Evolutionary conservation across 371 early-diverging fungal genomes (phyloP), one percentile per base, ranked within the genome.

Genomic region (Choanephora cucurbitarum): DNA sequence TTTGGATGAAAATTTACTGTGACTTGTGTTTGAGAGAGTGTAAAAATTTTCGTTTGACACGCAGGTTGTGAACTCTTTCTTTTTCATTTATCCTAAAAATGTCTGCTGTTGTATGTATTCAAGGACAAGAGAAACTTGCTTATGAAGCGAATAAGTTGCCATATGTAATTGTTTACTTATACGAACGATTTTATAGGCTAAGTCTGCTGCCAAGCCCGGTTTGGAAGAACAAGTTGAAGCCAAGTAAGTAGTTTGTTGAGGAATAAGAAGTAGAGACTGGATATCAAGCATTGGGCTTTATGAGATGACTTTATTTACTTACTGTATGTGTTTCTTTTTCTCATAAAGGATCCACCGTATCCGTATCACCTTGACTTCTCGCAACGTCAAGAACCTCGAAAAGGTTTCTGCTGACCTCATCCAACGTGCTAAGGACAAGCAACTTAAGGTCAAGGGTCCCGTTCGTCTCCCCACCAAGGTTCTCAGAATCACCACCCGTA

Each of bases 381-480:
- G 94, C 77, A 95, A 97, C 81, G 97, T 96, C 81, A 90, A 91
- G 92, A 91, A 88, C 91, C 86, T 98, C 68, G 98, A 98, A 84
- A 97, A 97, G 93, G 96, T 96, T 76, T 95, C 92, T 86, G 76
- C 91, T 55, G 97, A 98, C 79, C 86, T 99, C 58, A 90, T 97
- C 79, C 85, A 89, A 69, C 94, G 96, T 73, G 93, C 97, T 83
- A 96, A 95, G 92, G 96, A 96, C 82, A 95, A 97, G 92, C 81
- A 92, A 68, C 91, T 96, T 66, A 89, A 90, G 83, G 95, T 98
- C 70, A 95, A 95, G 89, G 96, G 98, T 53, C 98, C 98, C 81
- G 96, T 96, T 72, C 96, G 97, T 73, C 86, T 99, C 67, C 99
- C 98, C 73, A 98, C 98, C 89, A 97, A 97, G 92, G 84, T 88